Conservation (phyloP, 2,329 filamentous ascomycete species). For the Teratosphaeria zuluensis region DNA sequence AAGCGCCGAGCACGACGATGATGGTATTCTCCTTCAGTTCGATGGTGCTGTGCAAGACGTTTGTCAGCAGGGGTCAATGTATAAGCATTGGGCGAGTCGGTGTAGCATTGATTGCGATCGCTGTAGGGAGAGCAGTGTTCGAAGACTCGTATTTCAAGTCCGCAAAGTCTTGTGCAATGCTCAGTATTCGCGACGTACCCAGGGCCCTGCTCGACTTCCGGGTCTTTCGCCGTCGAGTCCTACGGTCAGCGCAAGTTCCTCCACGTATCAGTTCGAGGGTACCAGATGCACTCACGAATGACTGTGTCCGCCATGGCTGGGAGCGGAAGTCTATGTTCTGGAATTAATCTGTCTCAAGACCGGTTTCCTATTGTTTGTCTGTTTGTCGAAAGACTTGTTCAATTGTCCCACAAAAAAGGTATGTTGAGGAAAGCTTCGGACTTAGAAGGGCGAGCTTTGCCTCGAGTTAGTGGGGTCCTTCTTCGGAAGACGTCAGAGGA, state of each 20-base stretch:
- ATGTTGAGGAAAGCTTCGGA: conserved; percentile 1
- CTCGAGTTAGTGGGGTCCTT: neutral
- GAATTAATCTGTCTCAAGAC: neutral
- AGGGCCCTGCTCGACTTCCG: conserved; percentile 36
- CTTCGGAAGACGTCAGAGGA: neutral
- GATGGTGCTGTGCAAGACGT: conserved; percentile 51
- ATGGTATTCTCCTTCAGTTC: conserved; percentile 98
- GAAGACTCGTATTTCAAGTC: neutral
- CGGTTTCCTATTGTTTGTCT: neutral
- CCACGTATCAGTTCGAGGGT: neutral
- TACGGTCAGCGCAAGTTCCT: neutral
- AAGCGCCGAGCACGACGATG: conserved; percentile 92
- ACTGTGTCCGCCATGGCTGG: conserved; percentile 1
- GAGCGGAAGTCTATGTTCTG: neutral
- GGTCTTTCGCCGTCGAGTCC: conserved; percentile 8
- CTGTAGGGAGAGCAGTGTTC: neutral
- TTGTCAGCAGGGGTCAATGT: conserved; percentile 1
- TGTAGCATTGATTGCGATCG: neutral
- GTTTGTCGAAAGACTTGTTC: neutral
- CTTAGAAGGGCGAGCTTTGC: neutral
- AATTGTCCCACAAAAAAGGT: neutral
- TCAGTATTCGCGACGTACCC: conserved; percentile 31
- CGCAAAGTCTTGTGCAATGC: no score
- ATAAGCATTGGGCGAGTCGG: neutral
- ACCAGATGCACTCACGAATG: neutral